Percentiles rank a stretch among this genome's conserved stretches.
Conservation (phyloP, 768 basidiomycete genomes). For the Auriscalpium vulgare region DNA sequence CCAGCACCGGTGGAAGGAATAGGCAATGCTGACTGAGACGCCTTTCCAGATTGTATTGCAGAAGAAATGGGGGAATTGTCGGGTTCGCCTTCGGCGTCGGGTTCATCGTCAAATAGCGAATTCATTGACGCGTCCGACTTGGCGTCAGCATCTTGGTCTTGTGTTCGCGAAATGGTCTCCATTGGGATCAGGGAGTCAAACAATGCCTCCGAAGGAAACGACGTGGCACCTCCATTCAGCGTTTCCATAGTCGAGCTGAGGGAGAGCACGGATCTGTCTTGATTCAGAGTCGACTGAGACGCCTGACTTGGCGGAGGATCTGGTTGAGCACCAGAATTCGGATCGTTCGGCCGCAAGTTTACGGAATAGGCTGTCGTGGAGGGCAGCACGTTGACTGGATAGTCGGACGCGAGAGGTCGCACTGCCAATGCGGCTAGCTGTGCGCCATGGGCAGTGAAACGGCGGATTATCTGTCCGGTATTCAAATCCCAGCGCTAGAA, state of each 20-base stretch:
- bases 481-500: slow-evolving; percentile 98
- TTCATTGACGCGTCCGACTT: slow-evolving; percentile 80
- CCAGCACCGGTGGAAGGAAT: slow-evolving; percentile 10
- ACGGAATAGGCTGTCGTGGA: background rate
- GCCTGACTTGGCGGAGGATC: background rate
- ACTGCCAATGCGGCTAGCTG: slow-evolving; percentile 80
- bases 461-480: slow-evolving; percentile 71
- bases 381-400: slow-evolving; percentile 16
- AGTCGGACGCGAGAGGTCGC: slow-evolving; percentile 46
- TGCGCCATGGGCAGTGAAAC: slow-evolving; percentile 73
- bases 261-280: background rate
- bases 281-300: background rate
- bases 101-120: slow-evolving; percentile 85
- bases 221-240: background rate
- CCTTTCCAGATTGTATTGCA: background rate
- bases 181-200: background rate
- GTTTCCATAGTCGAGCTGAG: background rate
- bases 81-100: slow-evolving; percentile 48
- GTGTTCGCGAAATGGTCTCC: background rate
- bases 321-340: background rate
- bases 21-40: slow-evolving; percentile 2
- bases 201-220: background rate
- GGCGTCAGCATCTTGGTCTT: slow-evolving; percentile 38
- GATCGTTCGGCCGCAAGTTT: background rate
- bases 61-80: slow-evolving; percentile 13